These are phyloP conservation scores for Apiotrichum domesticum DNA, from an alignment of 1,284 basidiomycete genomes.

Conservation along the genomic window DNA sequence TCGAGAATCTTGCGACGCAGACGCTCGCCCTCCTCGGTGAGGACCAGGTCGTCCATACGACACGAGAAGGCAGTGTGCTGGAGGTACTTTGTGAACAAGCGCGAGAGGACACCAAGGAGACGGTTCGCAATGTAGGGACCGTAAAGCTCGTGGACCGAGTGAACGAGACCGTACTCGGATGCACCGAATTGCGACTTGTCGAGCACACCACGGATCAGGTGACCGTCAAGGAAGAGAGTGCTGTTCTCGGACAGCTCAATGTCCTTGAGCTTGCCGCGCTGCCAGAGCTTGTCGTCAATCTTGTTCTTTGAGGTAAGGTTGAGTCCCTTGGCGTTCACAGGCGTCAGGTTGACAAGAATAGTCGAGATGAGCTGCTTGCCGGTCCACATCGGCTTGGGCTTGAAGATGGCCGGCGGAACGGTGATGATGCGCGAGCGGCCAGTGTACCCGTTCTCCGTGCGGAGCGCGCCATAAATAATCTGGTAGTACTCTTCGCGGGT, in stretches of 20 bases:
- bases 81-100: conserved; percentile 93
- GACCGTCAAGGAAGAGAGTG: conserved; percentile 86
- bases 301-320: conserved; percentile 84
- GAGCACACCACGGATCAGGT: conserved; percentile 84
- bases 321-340: conserved; percentile 70
- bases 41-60: conserved; percentile 94
- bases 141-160: conserved; percentile 98
- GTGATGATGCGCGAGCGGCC: conserved; percentile 67
- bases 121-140: conserved; percentile 83
- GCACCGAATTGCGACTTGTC: conserved; percentile 99
- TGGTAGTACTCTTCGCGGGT: conserved; percentile 95
- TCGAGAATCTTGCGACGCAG: conserved; percentile 65
- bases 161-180: conserved; percentile 90
- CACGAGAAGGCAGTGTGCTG: conserved; percentile 98
- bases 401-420: conserved; percentile 85
- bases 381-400: conserved; percentile 87
- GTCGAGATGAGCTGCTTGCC: conserved; percentile 98
- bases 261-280: conserved; percentile 40
- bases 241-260: conserved; percentile 64
- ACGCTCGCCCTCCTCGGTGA: conserved; percentile 75
- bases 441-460: conserved; percentile 75
- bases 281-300: conserved; percentile 78
- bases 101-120: conserved; percentile 85
- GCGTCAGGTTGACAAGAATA: conserved; percentile 85
- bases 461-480: conserved; percentile 87